Percentiles rank a stretch among this genome's conserved stretches.
phyloP scores from a whole-genome alignment of 192 early-diverging fungal species.

The Endogone sp. region DNA sequence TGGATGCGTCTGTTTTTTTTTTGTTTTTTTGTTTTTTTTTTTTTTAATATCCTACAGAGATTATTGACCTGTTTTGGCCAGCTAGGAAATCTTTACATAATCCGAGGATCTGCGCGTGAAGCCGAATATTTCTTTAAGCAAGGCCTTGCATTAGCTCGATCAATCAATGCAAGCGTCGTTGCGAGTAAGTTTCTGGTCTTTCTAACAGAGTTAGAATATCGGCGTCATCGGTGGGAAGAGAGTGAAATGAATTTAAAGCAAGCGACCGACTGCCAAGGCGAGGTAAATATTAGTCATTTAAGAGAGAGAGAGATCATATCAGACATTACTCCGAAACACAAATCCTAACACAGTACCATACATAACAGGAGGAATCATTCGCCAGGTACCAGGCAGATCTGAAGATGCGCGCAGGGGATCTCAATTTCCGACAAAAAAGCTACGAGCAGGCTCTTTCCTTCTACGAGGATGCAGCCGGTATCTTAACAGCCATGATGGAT shows the following conservation, averaged over 20 bases:
- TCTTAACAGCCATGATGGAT: conserved; percentile 52
- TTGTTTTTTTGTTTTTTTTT: conserved; percentile 8
- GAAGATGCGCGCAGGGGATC: conserved; percentile 47
- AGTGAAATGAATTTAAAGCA: conserved; percentile 34
- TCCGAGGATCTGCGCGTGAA: conserved; percentile 55
- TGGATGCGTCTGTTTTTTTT: too few relatives aligned
- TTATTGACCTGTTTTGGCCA: conserved; percentile 44
- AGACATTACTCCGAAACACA: conserved; percentile 3
- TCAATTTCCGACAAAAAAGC: conserved; percentile 30
- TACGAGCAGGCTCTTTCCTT: conserved; percentile 44
- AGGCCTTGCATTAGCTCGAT: conserved; percentile 48
- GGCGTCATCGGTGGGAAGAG: conserved; percentile 40
- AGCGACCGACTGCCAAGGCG: conserved; percentile 18
- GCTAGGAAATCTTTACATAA: conserved; percentile 45
- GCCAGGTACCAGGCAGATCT: conserved; percentile 8
- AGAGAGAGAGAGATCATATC: neutral
- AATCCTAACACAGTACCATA: neutral
- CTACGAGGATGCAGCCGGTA: conserved; percentile 38
- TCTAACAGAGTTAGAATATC: conserved; percentile 52
- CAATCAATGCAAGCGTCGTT: conserved; percentile 30
- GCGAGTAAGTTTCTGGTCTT: conserved; percentile 35
- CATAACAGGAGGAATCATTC: neutral
- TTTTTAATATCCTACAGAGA: conserved; percentile 8
- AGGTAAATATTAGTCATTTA: neutral
- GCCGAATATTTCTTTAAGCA: conserved; percentile 60